These are phyloP conservation scores for Xylaria longipes DNA, from an alignment of 495 filamentous ascomycete species.

Conservation along the genomic window DNA sequence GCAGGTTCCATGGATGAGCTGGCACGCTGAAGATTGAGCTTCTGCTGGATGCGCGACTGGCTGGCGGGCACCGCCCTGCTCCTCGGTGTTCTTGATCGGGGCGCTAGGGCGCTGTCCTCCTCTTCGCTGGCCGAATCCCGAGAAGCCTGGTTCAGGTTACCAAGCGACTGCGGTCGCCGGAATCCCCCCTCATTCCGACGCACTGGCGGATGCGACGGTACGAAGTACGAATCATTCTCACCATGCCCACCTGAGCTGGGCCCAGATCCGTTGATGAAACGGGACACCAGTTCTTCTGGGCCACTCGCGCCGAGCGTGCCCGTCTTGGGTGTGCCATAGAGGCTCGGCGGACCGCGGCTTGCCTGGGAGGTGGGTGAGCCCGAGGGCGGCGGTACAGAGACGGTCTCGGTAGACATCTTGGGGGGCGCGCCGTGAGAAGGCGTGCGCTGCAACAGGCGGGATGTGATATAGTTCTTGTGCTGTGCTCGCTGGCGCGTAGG, in stretches of 20 bases:
- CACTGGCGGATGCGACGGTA: constrained; percentile 25
- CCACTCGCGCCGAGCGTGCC: constrained; percentile 50
- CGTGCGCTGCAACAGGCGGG: constrained; percentile 63
- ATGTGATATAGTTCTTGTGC: constrained; percentile 59
- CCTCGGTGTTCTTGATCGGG: constrained; percentile 39
- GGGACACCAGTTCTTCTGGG: constrained; percentile 55
- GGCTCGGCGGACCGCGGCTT: constrained; percentile 45
- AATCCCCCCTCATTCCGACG: constrained; percentile 30
- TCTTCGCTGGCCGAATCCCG: constrained; percentile 39
- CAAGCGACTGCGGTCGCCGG: constrained; percentile 46
- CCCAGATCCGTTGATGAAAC: constrained; percentile 56
- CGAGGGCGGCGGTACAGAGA: constrained; percentile 51
- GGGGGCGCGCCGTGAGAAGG: constrained; percentile 63
- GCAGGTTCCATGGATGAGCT: constrained; percentile 67
- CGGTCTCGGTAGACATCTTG: constrained; percentile 64
- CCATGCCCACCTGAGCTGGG: constrained; percentile 40
- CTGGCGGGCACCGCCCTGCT: constrained; percentile 50
- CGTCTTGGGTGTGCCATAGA: constrained; percentile 49
- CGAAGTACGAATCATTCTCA: constrained; percentile 40
- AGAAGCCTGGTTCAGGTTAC: constrained; percentile 41
- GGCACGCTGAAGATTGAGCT: constrained; percentile 71
- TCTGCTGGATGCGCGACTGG: constrained; percentile 71
- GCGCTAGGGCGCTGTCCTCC: constrained; percentile 47
- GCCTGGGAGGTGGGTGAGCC: constrained; percentile 48
- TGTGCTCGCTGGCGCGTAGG: constrained; percentile 39